Base-by-base conservation (phyloP, 495 filamentous ascomycete species). In the Rusavskia elegans region DNA sequence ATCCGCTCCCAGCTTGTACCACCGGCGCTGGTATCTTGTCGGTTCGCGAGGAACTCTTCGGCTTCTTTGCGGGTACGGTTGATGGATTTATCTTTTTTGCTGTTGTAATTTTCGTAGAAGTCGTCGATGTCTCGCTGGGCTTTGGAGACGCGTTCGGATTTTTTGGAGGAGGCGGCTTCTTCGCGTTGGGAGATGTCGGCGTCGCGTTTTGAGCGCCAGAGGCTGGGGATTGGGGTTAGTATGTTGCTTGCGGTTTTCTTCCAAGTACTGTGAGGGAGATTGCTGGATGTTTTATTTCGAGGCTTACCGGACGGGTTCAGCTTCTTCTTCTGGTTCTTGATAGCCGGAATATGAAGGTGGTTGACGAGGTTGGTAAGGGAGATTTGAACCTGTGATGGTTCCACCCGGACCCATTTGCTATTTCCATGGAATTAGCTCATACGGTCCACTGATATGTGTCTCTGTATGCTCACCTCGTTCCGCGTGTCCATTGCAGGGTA, bases 71-170 rank as follows among this genome's bases (percentile, higher is more conserved):
- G 76, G 32, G 93, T 88, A 71, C 89, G 84, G 39, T 81, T 76
- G 56, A 94, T 80, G 52, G 68, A 74, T 76, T 97, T 97, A 59
- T 97, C 92, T 60, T 89, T 86, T 71, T 95, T 95, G 63, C 82
- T 82, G 71, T 95, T 95, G 77, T 99, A 99, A 65, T 94, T 95
- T 65, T 95, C 88, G 72, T 99, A 99, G 73, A 99, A 99, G 61
- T 95, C 93, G 61, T 99, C 92, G 53, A 97, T 89, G 64, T 88
- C 84, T 59, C 84, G 73, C 54, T 83, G 87, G 37, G 93, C 93
- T 56, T 85, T 85, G 65, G 82, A 78, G 61, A 94, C 68, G 8
- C 87, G 95, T 64, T 88, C 78, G 27, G 71, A 74, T 62, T 93
- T 93, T 67, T 85, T 84, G 45, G 77, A 70, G 29, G 78, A 76